Evolutionary conservation across 768 basidiomycete species (phyloP).

Genomic region (Phaffia tasmanica): DNA sequence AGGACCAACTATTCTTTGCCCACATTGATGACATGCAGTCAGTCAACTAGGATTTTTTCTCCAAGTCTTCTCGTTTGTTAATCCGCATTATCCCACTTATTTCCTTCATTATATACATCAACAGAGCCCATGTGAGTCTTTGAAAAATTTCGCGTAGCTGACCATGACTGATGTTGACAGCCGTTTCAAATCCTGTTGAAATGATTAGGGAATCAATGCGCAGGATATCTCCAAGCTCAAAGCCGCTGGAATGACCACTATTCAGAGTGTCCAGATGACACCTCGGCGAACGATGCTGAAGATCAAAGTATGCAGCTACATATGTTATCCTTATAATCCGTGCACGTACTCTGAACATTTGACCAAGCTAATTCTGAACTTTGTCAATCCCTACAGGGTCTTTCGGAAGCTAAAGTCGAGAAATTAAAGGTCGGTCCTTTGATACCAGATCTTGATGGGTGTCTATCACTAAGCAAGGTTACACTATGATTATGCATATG

Average conservation of each 20-base stretch:
- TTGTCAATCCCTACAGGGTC: slow-evolving; percentile 1
- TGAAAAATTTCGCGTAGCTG: too few relatives aligned
- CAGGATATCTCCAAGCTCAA: slow-evolving; percentile 25
- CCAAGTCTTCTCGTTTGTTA: neutral
- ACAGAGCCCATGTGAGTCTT: slow-evolving; percentile 2
- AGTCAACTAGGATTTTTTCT: neutral
- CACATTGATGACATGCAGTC: slow-evolving; percentile 24
- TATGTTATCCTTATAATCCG: too few relatives aligned
- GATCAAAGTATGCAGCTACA: slow-evolving; percentile 25
- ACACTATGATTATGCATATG: too few relatives aligned
- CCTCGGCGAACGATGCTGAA: slow-evolving; percentile 19
- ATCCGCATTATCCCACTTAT: neutral
- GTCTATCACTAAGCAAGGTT: too few relatives aligned
- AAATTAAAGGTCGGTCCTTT: slow-evolving; percentile 12
- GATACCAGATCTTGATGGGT: too few relatives aligned
- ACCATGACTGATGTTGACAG: neutral
- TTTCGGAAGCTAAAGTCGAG: slow-evolving; percentile 26
- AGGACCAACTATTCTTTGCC: slow-evolving; percentile 10
- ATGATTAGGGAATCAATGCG: slow-evolving; percentile 17
- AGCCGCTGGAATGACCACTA: slow-evolving; percentile 18
- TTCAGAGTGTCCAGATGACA: slow-evolving; percentile 21
- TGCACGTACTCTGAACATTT: too few relatives aligned
- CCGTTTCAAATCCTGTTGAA: neutral
- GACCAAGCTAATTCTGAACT: neutral
- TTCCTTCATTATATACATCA: neutral